Base-by-base conservation (phyloP, 192 early-diverging fungal genomes). In the Funneliformis mosseae region DNA sequence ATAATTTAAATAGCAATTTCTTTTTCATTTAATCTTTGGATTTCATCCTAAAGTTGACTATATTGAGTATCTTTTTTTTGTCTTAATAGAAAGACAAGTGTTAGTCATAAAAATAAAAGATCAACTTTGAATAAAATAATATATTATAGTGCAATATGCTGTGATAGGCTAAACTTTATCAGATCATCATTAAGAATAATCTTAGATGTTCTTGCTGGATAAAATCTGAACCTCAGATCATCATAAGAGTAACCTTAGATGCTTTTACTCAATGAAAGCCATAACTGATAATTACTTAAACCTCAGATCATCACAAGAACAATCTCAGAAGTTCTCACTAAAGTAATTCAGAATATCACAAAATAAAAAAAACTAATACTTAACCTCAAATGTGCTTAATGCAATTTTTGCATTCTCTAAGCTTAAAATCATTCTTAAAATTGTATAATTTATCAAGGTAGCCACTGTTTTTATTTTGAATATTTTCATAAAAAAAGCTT, bases 221-320 rank as follows among this genome's bases (percentile, higher is more conserved):
- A 70, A 70, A 33, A 33, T 33, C 33, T 33, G 76, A 77, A 77
- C 76, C 60, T 18, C n/a, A 62, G 76, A 66, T 77, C 60, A 61
- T 66, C 76, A 77, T 38, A 77, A 77, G 62, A 18, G 62, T 60
- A 77, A 67, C 76, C 76, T 38, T 9, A 64, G 76, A 78, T 78
- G 76, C 76, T 39, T 7, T 78, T 78, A 38, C 76, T 78, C 27
- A 55, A 5, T 8, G 18, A 67, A 64, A 21, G 59, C 38, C 33
- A 67, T n/a, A n/a, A n/a, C 6, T 70, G 68, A 33, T 38, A 7
- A 70, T 38, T 14, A 33, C 68, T 21, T 33, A 60, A 77, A 77
- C 76, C 60, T 18, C n/a, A 62, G 76, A 66, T 77, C 60, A 61
- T 66, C 76, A 77, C 60, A 77, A 77, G 62, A 18, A 39, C 76